These are phyloP conservation scores for Aspergillus wentii DNA, from an alignment of 495 filamentous ascomycete genomes.

Conservation along the genomic window DNA sequence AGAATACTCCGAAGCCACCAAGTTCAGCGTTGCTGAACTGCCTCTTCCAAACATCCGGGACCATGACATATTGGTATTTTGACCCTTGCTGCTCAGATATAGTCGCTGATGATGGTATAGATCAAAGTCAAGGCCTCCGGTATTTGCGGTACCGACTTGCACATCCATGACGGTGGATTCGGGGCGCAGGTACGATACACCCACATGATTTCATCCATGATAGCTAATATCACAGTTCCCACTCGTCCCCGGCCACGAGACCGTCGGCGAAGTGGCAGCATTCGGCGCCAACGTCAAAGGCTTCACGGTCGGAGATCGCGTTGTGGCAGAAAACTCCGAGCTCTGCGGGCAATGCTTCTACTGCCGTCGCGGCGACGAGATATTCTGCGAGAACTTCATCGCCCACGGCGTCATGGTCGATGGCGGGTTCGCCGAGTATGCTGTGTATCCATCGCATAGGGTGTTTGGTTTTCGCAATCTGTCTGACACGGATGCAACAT, in stretches of 20 bases:
- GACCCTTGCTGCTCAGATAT: not conserved
- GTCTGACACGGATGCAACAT: constrained; percentile 52
- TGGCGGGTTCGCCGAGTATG: constrained; percentile 59
- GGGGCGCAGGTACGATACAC: constrained; percentile 36
- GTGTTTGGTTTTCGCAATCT: constrained; percentile 55
- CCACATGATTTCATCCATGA: not conserved
- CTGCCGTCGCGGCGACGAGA: constrained; percentile 51
- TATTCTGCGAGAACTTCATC: constrained; percentile 57
- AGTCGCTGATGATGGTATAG: not conserved
- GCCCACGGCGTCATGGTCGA: constrained; percentile 50
- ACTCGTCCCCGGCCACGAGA: constrained; percentile 34
- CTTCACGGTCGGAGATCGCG: no score
- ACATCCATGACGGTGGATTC: constrained; percentile 54
- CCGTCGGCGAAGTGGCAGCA: constrained; percentile 1
- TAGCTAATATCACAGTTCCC: constrained; percentile 35
- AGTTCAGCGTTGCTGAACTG: constrained; percentile 1
- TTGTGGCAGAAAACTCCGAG: no score
- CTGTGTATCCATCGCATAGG: constrained; percentile 41
- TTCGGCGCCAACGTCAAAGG: no score
- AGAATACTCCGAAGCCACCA: constrained; percentile 1
- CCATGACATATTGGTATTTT: not conserved
- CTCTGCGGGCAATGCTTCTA: constrained; percentile 58
- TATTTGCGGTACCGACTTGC: constrained; percentile 54
- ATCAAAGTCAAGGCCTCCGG: constrained; percentile 45
- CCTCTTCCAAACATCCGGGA: constrained; percentile 1